These are phyloP conservation scores for Claviceps sorghi DNA, from an alignment of 2,329 filamentous ascomycete species.

Conservation along the genomic window DNA sequence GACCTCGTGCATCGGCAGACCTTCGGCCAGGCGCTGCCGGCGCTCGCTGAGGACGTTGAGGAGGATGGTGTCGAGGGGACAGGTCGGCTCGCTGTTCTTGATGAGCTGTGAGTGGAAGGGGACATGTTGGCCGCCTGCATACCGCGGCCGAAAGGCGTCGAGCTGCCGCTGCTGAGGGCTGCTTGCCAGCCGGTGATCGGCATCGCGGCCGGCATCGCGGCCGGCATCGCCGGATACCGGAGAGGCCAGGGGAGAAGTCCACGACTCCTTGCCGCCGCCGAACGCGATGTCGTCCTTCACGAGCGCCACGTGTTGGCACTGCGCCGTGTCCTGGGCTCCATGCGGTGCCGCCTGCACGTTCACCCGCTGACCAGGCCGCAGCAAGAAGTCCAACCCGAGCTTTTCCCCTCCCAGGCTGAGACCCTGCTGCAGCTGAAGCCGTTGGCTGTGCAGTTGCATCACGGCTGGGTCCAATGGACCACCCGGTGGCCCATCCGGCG, in stretches of 20 bases:
- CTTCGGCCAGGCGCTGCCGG: conserved; percentile 49
- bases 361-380: conserved; percentile 31
- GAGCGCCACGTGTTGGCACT: conserved; percentile 30
- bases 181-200: neutral
- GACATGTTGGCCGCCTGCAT: conserved; percentile 1
- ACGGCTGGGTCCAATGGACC: conserved; percentile 5
- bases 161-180: neutral
- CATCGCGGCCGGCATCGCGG: neutral
- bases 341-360: conserved; percentile 36
- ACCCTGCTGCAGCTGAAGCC: conserved; percentile 35
- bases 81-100: conserved; percentile 53
- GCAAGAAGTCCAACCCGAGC: conserved; percentile 58
- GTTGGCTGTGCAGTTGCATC: conserved; percentile 29
- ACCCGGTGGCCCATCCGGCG: too few relatives aligned
- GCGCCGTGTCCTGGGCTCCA: conserved; percentile 30
- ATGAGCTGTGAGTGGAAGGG: conserved; percentile 23
- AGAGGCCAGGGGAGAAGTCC: neutral
- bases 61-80: conserved; percentile 64
- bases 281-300: conserved; percentile 36
- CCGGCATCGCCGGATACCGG: neutral
- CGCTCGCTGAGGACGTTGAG: conserved; percentile 64
- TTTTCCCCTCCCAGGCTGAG: conserved; percentile 50
- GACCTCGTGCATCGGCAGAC: conserved; percentile 48
- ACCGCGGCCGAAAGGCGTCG: neutral
- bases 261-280: conserved; percentile 3